Evolutionary conservation across 1,284 basidiomycete species (phyloP).

Genomic region (Apiotrichum laibachii): DNA sequence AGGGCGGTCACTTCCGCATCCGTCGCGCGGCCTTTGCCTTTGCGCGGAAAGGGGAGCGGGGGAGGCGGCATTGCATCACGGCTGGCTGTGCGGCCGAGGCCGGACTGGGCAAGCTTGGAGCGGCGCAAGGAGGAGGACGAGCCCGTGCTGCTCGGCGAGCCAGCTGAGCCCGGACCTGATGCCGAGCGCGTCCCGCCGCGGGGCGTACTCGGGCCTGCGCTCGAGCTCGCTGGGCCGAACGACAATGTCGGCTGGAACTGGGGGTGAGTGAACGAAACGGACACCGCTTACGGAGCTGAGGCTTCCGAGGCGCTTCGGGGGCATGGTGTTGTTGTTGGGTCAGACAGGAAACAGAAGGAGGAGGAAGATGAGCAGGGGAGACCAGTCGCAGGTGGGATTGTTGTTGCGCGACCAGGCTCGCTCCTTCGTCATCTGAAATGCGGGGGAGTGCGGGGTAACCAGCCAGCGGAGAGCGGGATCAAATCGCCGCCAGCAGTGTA

Average conservation of each 20-base stretch:
- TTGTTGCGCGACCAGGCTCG: not conserved
- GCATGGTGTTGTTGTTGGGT: not conserved
- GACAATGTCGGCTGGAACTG: constrained; percentile 40
- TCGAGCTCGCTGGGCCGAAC: constrained; percentile 16
- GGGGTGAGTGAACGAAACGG: constrained; percentile 1
- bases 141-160: too few relatives aligned
- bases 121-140: not conserved
- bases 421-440: not conserved
- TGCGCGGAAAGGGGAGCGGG: not conserved
- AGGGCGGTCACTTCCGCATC: too few relatives aligned
- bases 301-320: constrained; percentile 31
- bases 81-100: not conserved
- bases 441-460: constrained; percentile 10
- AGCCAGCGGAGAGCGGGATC: not conserved
- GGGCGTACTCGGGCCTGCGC: too few relatives aligned
- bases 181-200: too few relatives aligned
- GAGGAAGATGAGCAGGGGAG: too few relatives aligned
- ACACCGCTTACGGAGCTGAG: constrained; percentile 33
- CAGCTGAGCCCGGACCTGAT: too few relatives aligned
- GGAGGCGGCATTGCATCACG: constrained; percentile 19
- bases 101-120: not conserved
- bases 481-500: not conserved
- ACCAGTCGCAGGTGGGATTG: not conserved
- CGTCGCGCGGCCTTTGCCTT: too few relatives aligned
- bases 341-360: not conserved